Base-by-base conservation (phyloP, 441 rosid genomes). In the Pelargonium citronellum region DNA sequence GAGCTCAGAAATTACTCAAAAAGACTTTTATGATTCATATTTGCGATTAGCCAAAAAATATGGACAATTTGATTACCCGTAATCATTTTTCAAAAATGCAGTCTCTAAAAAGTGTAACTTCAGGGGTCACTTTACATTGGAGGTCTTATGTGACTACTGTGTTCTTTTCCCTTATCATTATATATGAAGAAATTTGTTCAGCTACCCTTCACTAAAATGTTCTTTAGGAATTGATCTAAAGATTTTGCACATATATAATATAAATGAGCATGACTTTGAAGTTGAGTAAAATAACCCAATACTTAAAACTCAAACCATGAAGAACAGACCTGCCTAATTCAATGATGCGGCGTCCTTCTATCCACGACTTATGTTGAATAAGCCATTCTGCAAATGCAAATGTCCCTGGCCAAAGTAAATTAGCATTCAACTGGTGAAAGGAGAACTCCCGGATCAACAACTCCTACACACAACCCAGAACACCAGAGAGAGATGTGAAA, bases 381-480 rank as follows among this genome's bases (percentile, higher is more conserved):
- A 94, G 79, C 99, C 99, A 91, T 77, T 91, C 94, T 2, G 96
- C 91, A 80, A 94, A 94, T 68, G 91, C 72, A 72, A 94, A 94
- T 1, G 97, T 79, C 77, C 99, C 97, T 0, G 99, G 99, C 99
- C 99, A 94, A 8, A 91, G 94, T 77, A 94, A 83, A 84, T 94
- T 94, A 72, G 97, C 99, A 87, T 94, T 94, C 72, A 90, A 78
- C 80, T 86, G 87, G 65, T 94, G 98, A 73, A 94, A 94, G 5
- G 93, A 87, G 73, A 91, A 94, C 73, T 94, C 99, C 19, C 90
- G 80, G 69, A 94, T 79, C 24, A 82, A 71, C 76, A 94, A 73
- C 73, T 90, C 95, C 97, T 94, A 88, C 75, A 78, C 34, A 62
- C 8, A 44, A 67, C 39, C 51, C 75, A 80, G 71, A 63, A 44